Conservation (phyloP, 1,139 yeast species). For the Candida pseudoviswanathii region DNA sequence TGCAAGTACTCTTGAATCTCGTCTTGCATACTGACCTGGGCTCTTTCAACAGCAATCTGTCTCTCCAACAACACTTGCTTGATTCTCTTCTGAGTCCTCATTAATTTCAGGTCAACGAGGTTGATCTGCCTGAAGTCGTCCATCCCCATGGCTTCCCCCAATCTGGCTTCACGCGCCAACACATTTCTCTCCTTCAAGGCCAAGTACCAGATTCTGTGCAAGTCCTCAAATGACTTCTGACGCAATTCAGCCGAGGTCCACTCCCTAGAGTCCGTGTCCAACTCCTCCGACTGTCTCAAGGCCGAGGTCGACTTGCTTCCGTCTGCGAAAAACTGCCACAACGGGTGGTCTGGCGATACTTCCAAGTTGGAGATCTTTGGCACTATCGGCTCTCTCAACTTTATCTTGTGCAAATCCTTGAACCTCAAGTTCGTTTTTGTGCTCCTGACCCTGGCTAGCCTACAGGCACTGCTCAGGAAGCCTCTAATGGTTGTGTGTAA, state of each 20-base stretch:
- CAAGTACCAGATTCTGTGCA: conserved; percentile 89
- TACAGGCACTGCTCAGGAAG: conserved; percentile 20
- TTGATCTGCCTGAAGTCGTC: conserved; percentile 28
- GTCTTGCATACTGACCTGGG: conserved; percentile 49
- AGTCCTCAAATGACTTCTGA: conserved; percentile 86
- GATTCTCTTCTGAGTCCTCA: conserved; percentile 56
- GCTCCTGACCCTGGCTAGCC: conserved; percentile 8
- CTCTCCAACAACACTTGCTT: conserved; percentile 89
- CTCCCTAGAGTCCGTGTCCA: conserved; percentile 64
- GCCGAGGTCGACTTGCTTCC: conserved; percentile 49
- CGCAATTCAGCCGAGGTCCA: conserved; percentile 92
- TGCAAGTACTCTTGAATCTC: conserved; percentile 49
- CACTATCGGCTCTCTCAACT: conserved; percentile 80
- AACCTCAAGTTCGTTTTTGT: conserved; percentile 6
- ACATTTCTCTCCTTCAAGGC: conserved; percentile 82
- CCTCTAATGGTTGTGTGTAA: conserved; percentile 18
- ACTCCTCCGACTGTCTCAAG: conserved; percentile 56
- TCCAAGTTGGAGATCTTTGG: conserved; percentile 76
- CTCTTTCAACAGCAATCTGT: conserved; percentile 69
- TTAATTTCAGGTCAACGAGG: conserved; percentile 38
- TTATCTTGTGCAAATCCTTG: conserved; percentile 26
- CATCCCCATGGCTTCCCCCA: conserved; percentile 33
- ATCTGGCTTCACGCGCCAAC: conserved; percentile 71
- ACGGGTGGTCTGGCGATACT: conserved; percentile 85
- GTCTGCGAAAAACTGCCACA: conserved; percentile 89